Evolutionary conservation across 371 early-diverging fungal genomes (phyloP).

Genomic region (Mortierella sp.): DNA sequence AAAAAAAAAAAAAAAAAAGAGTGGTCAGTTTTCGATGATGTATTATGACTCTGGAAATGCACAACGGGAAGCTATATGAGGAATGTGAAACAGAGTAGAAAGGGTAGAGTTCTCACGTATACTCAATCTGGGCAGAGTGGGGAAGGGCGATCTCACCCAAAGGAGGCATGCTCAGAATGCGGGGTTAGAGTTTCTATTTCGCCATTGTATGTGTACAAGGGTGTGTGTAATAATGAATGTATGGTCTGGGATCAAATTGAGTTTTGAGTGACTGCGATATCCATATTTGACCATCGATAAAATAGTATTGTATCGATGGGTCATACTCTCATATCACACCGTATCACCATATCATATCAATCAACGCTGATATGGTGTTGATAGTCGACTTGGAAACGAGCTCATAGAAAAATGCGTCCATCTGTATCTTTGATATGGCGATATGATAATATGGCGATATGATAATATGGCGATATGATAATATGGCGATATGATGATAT

Average conservation of each 20-base stretch:
- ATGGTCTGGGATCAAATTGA: not conserved
- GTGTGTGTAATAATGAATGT: not conserved
- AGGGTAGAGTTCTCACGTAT: no score
- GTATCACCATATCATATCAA: not conserved
- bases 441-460: no score
- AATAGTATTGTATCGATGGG: constrained; percentile 4
- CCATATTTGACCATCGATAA: not conserved
- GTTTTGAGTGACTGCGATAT: constrained; percentile 9
- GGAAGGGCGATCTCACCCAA: constrained; percentile 10
- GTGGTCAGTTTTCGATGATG: not conserved
- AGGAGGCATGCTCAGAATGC: constrained; percentile 30
- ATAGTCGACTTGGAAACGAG: not conserved
- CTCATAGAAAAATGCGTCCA: not conserved
- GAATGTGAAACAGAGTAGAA: no score
- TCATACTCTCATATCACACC: constrained; percentile 9
- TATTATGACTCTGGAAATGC: not conserved
- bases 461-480: no score
- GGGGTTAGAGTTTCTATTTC: constrained; percentile 51
- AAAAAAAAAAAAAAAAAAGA: no score
- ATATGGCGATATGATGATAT: not conserved
- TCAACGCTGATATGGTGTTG: not conserved
- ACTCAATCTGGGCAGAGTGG: not conserved
- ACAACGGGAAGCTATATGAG: no score
- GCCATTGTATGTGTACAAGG: not conserved
- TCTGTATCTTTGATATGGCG: constrained; percentile 1